Conservation (phyloP, 179 eudicot genomes). For the Vitellaria paradoxa region DNA sequence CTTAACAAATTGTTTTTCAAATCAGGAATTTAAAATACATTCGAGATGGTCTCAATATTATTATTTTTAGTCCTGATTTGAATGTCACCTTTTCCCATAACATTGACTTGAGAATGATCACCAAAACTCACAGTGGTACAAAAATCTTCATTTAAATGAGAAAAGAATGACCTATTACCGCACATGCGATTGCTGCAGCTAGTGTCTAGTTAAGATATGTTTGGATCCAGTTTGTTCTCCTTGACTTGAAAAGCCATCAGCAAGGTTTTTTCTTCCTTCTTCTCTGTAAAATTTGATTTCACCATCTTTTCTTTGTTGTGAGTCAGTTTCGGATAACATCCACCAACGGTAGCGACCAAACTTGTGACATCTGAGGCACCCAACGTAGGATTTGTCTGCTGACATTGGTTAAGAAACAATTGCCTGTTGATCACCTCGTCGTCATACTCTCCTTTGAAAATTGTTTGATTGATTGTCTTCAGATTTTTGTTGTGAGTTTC, state of each 20-base stretch:
- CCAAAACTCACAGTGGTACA: background rate
- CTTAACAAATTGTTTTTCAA: too few relatives aligned
- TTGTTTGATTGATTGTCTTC: background rate
- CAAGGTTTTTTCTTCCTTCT: background rate
- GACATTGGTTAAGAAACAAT: background rate
- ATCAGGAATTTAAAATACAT: background rate
- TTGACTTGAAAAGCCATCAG: background rate
- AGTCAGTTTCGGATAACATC: background rate
- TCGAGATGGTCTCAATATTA: background rate
- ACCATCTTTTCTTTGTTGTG: background rate
- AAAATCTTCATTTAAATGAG: too few relatives aligned
- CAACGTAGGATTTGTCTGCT: background rate
- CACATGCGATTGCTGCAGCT: background rate
- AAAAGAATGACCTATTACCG: background rate
- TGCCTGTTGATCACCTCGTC: background rate
- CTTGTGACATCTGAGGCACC: background rate
- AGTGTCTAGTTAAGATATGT: background rate
- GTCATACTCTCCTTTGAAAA: background rate
- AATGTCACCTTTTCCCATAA: too few relatives aligned
- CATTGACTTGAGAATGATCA: background rate
- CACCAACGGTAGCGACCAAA: background rate
- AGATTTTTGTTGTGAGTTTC: background rate
- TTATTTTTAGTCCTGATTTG: too few relatives aligned
- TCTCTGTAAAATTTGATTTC: background rate
- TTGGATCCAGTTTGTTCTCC: background rate